Evolutionary conservation across 371 early-diverging fungal species (phyloP).

Genomic region (Rhizopus sp.): DNA sequence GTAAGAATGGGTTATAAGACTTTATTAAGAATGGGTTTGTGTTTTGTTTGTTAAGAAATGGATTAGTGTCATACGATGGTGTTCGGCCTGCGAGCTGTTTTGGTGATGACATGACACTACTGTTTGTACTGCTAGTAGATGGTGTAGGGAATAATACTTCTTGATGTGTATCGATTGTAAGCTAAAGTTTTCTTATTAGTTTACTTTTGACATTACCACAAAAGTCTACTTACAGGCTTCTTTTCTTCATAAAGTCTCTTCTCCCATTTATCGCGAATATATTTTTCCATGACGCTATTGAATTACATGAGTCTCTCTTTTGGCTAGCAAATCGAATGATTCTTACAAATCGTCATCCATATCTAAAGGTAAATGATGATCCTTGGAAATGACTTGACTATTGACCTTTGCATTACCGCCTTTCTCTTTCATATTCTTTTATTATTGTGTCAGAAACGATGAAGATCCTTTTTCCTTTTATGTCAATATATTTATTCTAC

Average conservation of each 20-base stretch:
- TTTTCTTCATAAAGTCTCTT: slow-evolving; percentile 29
- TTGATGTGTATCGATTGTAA: slow-evolving; percentile 2
- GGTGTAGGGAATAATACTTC: slow-evolving; percentile 6
- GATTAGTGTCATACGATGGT: neutral
- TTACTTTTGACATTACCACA: neutral
- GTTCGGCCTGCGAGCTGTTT: neutral
- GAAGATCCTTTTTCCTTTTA: neutral
- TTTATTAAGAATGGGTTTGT: slow-evolving; percentile 1
- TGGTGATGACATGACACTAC: slow-evolving; percentile 10
- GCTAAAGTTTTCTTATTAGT: neutral
- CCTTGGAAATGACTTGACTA: slow-evolving; percentile 64
- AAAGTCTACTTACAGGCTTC: neutral
- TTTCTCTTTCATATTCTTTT: neutral
- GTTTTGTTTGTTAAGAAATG: neutral
- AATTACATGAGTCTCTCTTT: neutral
- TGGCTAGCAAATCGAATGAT: neutral
- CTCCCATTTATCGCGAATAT: slow-evolving; percentile 94
- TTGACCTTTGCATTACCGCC: slow-evolving; percentile 90
- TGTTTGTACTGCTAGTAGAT: slow-evolving; percentile 4
- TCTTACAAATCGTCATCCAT: slow-evolving; percentile 66
- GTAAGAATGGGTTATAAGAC: slow-evolving; percentile 3
- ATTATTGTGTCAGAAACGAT: neutral
- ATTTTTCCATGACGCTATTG: slow-evolving; percentile 80
- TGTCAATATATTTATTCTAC: slow-evolving; percentile 34
- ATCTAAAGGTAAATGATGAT: slow-evolving; percentile 64